A percentile compares a stretch with the other conserved stretches of the same genome.
Conservation (phyloP, 768 basidiomycete genomes). For the Asterophora parasitica region DNA sequence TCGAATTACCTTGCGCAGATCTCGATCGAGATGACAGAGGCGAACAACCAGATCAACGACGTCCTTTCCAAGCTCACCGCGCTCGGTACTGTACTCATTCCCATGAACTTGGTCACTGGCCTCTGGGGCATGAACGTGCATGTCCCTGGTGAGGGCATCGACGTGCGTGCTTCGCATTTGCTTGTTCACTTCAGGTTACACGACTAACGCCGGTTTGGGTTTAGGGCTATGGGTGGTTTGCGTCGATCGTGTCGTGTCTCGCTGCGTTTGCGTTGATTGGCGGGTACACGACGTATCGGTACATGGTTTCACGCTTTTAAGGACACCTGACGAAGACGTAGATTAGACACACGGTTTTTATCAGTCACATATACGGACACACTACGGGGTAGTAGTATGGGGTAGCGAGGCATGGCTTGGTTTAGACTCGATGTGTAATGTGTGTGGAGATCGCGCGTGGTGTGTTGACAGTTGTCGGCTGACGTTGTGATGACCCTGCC, state of each 20-base stretch:
- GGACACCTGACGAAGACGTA: background rate
- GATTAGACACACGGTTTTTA: background rate
- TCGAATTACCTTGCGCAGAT: constrained; percentile 99
- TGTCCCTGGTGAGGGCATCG: constrained; percentile 78
- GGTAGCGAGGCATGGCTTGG: too few relatives aligned
- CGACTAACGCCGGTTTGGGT: constrained; percentile 17
- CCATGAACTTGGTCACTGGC: constrained; percentile 96
- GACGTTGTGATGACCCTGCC: too few relatives aligned
- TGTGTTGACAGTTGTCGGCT: too few relatives aligned
- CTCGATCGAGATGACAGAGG: constrained; percentile 99
- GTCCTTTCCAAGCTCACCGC: constrained; percentile 96
- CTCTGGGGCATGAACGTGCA: constrained; percentile 99
- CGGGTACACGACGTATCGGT: constrained; percentile 72
- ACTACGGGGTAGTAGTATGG: too few relatives aligned
- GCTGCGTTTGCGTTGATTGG: constrained; percentile 79
- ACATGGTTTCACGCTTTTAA: constrained; percentile 50
- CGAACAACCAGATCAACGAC: constrained; percentile 99
- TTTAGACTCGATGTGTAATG: too few relatives aligned
- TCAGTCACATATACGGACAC: too few relatives aligned
- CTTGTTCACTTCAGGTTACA: background rate
- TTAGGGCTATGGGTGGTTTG: constrained; percentile 76
- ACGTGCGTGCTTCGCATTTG: constrained; percentile 27
- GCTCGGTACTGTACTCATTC: constrained; percentile 94
- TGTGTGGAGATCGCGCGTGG: too few relatives aligned
- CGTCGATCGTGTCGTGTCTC: constrained; percentile 76